Conservation (phyloP, 2,329 filamentous ascomycete genomes). For the Apiospora malaysiana region DNA sequence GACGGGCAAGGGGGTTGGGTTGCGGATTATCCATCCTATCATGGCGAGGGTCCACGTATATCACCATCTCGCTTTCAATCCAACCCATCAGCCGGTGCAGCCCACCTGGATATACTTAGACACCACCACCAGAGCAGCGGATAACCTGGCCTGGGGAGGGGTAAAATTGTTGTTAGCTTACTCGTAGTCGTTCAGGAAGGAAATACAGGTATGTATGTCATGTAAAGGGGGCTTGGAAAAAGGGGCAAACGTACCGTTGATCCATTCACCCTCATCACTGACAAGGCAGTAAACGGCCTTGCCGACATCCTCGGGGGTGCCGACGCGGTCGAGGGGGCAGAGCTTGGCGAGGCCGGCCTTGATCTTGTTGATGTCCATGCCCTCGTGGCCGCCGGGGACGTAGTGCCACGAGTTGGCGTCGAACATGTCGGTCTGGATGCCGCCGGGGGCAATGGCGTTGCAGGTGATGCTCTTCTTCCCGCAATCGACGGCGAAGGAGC, state of each 20-base stretch:
- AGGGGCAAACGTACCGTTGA: conserved; percentile 58
- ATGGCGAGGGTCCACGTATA: neutral
- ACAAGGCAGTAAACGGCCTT: conserved; percentile 62
- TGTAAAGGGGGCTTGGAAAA: neutral
- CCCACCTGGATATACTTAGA: conserved; percentile 27
- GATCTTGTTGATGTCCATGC: conserved; percentile 58
- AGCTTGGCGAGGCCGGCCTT: conserved; percentile 60
- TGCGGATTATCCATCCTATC: too few relatives aligned
- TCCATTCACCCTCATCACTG: conserved; percentile 66
- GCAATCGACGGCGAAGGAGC: conserved; percentile 74
- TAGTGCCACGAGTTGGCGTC: conserved; percentile 72
- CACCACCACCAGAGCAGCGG: conserved; percentile 41
- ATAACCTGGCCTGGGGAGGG: conserved; percentile 39
- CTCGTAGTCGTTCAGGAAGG: neutral
- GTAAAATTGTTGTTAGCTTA: neutral
- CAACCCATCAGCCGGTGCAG: neutral
- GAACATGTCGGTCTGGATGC: conserved; percentile 81
- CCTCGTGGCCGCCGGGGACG: conserved; percentile 60
- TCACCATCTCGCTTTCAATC: neutral
- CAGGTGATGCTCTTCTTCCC: conserved; percentile 71
- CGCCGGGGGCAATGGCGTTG: conserved; percentile 75
- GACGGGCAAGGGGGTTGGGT: neutral
- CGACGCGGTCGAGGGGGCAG: conserved; percentile 65
- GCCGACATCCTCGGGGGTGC: conserved; percentile 63
- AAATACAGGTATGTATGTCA: conserved; percentile 16